A percentile compares a stretch with the other conserved stretches of the same genome.
phyloP scores from a whole-genome alignment of 305 asterid species.

The Galium porrigens region DNA sequence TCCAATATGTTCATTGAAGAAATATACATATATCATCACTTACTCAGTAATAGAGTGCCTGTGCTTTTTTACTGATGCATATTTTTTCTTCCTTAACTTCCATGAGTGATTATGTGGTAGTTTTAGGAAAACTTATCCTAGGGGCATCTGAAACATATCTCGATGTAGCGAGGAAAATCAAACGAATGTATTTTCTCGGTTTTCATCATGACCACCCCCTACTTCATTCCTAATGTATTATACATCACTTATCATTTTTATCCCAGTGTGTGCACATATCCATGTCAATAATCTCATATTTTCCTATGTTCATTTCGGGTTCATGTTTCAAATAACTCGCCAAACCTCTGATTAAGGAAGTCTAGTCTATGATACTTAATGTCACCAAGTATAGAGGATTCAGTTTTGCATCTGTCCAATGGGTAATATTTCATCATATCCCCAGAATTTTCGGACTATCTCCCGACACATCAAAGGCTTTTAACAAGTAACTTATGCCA shows the following conservation, averaged over 20 bases:
- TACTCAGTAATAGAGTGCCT: slow-evolving; percentile 3
- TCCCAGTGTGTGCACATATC: neutral
- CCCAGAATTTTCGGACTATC: neutral
- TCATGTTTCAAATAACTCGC: neutral
- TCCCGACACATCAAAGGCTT: neutral
- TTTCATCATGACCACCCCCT: neutral
- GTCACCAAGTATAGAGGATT: neutral
- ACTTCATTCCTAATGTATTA: neutral
- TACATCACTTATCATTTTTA: neutral
- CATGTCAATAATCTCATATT: neutral
- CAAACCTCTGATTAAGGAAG: neutral
- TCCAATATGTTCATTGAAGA: neutral
- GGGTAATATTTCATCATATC: neutral
- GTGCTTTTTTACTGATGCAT: neutral
- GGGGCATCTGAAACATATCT: neutral
- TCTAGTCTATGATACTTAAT: too few species aligned
- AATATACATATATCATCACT: neutral
- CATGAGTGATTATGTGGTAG: neutral
- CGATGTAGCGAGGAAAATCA: neutral
- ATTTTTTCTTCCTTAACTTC: neutral
- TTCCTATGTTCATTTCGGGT: neutral
- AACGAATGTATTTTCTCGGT: neutral
- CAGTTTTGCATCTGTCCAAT: neutral
- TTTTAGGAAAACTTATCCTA: neutral
- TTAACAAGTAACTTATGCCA: neutral